Percentiles rank a stretch among this genome's conserved stretches.
Evolutionary conservation across 2,329 filamentous ascomycete species (phyloP).

Genomic region (Sphaerulina musiva): DNA sequence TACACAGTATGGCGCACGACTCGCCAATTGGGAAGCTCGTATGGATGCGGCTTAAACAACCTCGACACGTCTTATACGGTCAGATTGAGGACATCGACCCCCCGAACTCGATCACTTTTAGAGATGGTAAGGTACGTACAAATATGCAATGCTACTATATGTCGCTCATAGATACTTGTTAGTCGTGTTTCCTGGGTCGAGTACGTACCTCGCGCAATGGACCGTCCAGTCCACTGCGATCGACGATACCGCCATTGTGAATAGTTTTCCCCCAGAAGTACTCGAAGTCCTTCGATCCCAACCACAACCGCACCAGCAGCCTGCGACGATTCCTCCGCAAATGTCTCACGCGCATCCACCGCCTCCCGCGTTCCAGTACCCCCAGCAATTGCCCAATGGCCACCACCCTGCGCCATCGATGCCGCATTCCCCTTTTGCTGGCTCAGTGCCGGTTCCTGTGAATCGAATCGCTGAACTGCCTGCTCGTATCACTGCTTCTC

Average conservation of each 20-base stretch:
- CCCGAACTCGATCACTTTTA: neutral
- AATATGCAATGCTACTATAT: neutral
- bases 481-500: slow-evolving; percentile 13
- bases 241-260: slow-evolving; percentile 50
- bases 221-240: slow-evolving; percentile 54
- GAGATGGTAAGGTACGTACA: slow-evolving; percentile 53
- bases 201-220: slow-evolving; percentile 48
- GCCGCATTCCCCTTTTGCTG: slow-evolving; percentile 9
- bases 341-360: slow-evolving; percentile 3
- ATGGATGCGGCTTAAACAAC: slow-evolving; percentile 63
- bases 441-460: slow-evolving; percentile 8
- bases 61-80: slow-evolving; percentile 57
- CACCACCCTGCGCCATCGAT: slow-evolving; percentile 4
- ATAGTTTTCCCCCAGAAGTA: slow-evolving; percentile 12
- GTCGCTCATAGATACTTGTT: slow-evolving; percentile 27
- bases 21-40: slow-evolving; percentile 11
- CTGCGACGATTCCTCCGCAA: slow-evolving; percentile 1
- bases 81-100: slow-evolving; percentile 61
- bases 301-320: slow-evolving; percentile 2
- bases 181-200: slow-evolving; percentile 51
- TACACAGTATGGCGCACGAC: neutral
- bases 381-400: slow-evolving; percentile 7
- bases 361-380: slow-evolving; percentile 2
- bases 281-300: neutral
- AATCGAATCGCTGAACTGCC: slow-evolving; percentile 23